These are phyloP conservation scores for Rhizopus stolonifer DNA, from an alignment of 371 early-diverging fungal genomes.

Conservation along the genomic window DNA sequence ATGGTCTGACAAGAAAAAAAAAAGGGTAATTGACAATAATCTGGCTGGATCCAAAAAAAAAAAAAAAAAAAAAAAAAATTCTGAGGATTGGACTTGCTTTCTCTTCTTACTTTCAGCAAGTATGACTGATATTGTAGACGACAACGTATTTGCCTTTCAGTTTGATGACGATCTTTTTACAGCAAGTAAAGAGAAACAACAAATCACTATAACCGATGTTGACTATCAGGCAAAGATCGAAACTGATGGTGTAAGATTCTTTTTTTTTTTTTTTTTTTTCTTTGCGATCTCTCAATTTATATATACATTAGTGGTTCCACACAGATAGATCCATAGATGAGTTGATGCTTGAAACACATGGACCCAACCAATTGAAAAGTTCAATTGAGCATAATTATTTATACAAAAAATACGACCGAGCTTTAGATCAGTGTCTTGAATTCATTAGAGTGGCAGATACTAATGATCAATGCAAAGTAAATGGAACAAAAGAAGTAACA, in stretches of 20 bases:
- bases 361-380: slow-evolving; percentile 41
- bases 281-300: background rate
- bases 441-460: slow-evolving; percentile 34
- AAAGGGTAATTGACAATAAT: slow-evolving; percentile 10
- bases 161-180: slow-evolving; percentile 51
- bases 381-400: slow-evolving; percentile 47
- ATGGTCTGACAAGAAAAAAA: no score
- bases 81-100: no score
- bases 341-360: slow-evolving; percentile 40
- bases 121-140: slow-evolving; percentile 15
- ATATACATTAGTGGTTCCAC: slow-evolving; percentile 49
- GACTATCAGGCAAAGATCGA: slow-evolving; percentile 43
- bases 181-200: slow-evolving; percentile 26
- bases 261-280: background rate
- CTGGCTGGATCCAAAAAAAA: no score
- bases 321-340: slow-evolving; percentile 20
- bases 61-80: slow-evolving; percentile 9
- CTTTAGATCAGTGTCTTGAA: slow-evolving; percentile 28
- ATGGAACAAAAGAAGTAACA: slow-evolving; percentile 35
- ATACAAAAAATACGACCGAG: slow-evolving; percentile 37
- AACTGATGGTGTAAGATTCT: slow-evolving; percentile 28
- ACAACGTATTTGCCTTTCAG: slow-evolving; percentile 28
- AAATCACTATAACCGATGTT: slow-evolving; percentile 17
- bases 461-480: slow-evolving; percentile 32
- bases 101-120: background rate